Percentiles rank a stretch among this genome's conserved stretches.
These are phyloP conservation scores for Gossypium anomalum DNA, from an alignment of 345 rosid species.

Conservation along the genomic window DNA sequence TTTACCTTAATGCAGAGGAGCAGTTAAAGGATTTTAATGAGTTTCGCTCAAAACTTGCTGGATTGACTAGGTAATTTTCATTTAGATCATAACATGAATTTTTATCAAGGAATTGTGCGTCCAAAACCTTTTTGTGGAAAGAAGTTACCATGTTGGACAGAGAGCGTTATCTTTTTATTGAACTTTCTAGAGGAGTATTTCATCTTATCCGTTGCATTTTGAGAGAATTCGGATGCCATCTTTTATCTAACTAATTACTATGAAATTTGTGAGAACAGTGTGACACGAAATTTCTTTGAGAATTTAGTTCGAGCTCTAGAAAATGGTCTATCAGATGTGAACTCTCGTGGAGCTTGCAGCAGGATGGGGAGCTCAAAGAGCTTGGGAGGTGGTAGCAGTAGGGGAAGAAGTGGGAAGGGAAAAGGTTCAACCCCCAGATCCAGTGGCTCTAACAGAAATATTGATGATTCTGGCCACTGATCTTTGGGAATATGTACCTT, in stretches of 20 bases:
- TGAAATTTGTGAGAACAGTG: slow-evolving; percentile 38
- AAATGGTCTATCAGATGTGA: slow-evolving; percentile 78
- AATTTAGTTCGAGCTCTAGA: slow-evolving; percentile 76
- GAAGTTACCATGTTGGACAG: background rate
- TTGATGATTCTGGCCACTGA: slow-evolving; percentile 58
- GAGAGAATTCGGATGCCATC: background rate
- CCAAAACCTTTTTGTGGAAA: too few relatives aligned
- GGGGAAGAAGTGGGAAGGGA: slow-evolving; percentile 32
- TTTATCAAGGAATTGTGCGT: background rate
- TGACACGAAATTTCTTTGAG: slow-evolving; percentile 76
- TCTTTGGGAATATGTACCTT: slow-evolving; percentile 69
- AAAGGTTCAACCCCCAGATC: slow-evolving; percentile 59
- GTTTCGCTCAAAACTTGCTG: slow-evolving; percentile 83
- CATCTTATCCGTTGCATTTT: background rate
- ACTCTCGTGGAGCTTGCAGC: slow-evolving; percentile 47
- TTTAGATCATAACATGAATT: background rate
- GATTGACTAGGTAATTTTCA: slow-evolving; percentile 59
- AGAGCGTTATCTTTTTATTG: background rate
- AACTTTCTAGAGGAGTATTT: background rate
- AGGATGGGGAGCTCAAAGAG: slow-evolving; percentile 50
- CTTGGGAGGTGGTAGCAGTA: slow-evolving; percentile 32
- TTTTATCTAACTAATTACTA: background rate
- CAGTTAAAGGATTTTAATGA: slow-evolving; percentile 69
- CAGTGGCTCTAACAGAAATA: slow-evolving; percentile 39
- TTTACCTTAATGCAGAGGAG: slow-evolving; percentile 49